Evolutionary conservation across 768 basidiomycete species (phyloP).

Genomic region (Leccinum subgranulosum): DNA sequence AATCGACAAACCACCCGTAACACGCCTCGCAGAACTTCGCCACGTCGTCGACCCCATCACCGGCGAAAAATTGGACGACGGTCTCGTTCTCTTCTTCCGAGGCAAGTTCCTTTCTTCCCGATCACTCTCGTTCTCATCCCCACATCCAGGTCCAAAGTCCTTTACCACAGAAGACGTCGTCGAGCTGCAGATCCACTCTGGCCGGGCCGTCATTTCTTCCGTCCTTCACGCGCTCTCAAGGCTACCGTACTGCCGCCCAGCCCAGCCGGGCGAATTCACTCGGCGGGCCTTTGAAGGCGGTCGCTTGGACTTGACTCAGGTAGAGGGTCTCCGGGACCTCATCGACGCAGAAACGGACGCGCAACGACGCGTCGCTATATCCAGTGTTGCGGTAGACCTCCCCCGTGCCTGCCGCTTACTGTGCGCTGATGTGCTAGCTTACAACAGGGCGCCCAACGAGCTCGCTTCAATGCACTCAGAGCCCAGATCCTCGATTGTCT

Average conservation of each 20-base stretch:
- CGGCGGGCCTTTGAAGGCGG: constrained; percentile 79
- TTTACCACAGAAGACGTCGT: constrained; percentile 82
- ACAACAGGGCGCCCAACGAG: constrained; percentile 59
- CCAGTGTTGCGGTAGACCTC: constrained; percentile 60
- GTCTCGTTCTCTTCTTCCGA: constrained; percentile 78
- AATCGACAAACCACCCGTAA: constrained; percentile 36
- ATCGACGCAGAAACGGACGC: constrained; percentile 86
- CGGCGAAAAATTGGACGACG: constrained; percentile 69
- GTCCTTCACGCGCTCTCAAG: constrained; percentile 61
- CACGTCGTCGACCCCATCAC: constrained; percentile 61
- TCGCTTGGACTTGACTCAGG: constrained; percentile 82
- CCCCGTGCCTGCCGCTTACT: neutral
- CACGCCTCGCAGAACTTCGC: constrained; percentile 72
- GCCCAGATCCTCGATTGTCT: constrained; percentile 66
- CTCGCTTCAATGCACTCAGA: constrained; percentile 62
- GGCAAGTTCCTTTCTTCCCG: constrained; percentile 39
- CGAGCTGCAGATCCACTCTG: constrained; percentile 87
- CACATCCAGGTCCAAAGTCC: constrained; percentile 60
- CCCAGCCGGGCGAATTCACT: constrained; percentile 88
- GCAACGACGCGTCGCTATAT: constrained; percentile 72
- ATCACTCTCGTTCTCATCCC: neutral
- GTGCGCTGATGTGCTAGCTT: neutral
- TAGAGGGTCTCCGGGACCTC: constrained; percentile 83
- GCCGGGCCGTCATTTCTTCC: constrained; percentile 72
- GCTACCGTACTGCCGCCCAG: constrained; percentile 67